Evolutionary conservation across 2,329 filamentous ascomycete genomes (phyloP).

Genomic region (Bretziella fagacearum): DNA sequence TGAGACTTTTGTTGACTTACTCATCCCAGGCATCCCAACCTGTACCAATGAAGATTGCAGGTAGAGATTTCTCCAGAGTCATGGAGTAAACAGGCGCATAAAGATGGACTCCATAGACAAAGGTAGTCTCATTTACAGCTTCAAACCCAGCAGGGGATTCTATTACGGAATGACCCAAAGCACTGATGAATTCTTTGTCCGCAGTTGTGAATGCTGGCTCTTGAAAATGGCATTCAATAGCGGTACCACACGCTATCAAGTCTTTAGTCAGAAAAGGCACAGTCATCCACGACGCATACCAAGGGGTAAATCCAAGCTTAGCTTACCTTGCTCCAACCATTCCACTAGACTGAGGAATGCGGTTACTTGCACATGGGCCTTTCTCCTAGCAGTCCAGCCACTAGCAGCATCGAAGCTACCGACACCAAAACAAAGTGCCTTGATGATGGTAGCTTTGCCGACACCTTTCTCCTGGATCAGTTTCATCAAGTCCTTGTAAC

Average conservation of each 20-base stretch:
- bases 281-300: too few species aligned
- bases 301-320: too few species aligned
- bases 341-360: slow-evolving; percentile 34
- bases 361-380: slow-evolving; percentile 34
- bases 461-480: not conserved
- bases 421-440: slow-evolving; percentile 36
- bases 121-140: slow-evolving; percentile 28
- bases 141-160: slow-evolving; percentile 36
- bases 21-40: slow-evolving; percentile 33
- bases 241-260: too few species aligned
- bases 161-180: slow-evolving; percentile 36
- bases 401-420: slow-evolving; percentile 37
- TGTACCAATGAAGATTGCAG: slow-evolving; percentile 42
- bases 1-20: too few species aligned
- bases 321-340: too few species aligned
- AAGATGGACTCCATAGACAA: slow-evolving; percentile 48
- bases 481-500: not conserved
- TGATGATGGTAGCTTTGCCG: not conserved
- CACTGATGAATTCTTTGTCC: slow-evolving; percentile 35
- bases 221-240: slow-evolving; percentile 34
- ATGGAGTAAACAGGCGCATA: slow-evolving; percentile 36
- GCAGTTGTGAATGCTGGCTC: slow-evolving; percentile 34
- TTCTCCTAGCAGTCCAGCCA: slow-evolving; percentile 28
- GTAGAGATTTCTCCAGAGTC: slow-evolving; percentile 29
- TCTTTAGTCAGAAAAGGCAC: too few species aligned